phyloP scores from a whole-genome alignment of 495 filamentous ascomycete genomes.

The Talaromyces wortmannii region DNA sequence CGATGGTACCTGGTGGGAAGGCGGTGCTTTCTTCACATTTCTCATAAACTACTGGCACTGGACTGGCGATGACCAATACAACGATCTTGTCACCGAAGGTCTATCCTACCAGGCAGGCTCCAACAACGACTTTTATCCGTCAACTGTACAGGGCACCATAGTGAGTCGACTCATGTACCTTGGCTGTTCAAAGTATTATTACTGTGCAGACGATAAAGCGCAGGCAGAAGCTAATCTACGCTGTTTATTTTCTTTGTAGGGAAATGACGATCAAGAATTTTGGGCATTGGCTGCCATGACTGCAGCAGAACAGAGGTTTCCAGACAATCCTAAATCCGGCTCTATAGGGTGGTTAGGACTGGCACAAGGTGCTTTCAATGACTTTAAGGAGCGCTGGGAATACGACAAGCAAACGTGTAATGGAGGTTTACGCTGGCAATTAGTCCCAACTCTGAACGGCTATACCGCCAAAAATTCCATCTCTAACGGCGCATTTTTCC shows the following conservation, averaged over 20 bases:
- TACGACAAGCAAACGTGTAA: slow-evolving; percentile 51
- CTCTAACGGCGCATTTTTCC: slow-evolving; percentile 74
- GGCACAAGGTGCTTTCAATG: slow-evolving; percentile 55
- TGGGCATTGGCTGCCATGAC: slow-evolving; percentile 72
- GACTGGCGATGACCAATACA: slow-evolving; percentile 67
- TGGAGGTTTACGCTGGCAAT: slow-evolving; percentile 82
- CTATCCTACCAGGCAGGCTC: slow-evolving; percentile 64
- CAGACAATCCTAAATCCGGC: slow-evolving; percentile 48
- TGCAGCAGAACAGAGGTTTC: slow-evolving; percentile 68
- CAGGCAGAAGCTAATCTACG: not conserved
- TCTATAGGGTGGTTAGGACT: slow-evolving; percentile 52
- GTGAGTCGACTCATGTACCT: not conserved
- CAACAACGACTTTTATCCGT: slow-evolving; percentile 58
- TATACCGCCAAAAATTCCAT: slow-evolving; percentile 78
- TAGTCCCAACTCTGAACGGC: slow-evolving; percentile 72
- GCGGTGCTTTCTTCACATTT: slow-evolving; percentile 65
- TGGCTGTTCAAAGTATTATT: not conserved
- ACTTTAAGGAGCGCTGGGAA: slow-evolving; percentile 58
- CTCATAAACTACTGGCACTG: slow-evolving; percentile 74
- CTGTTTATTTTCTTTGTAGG: slow-evolving; percentile 23
- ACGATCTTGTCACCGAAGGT: slow-evolving; percentile 52
- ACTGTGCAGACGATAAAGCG: not conserved
- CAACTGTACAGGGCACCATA: slow-evolving; percentile 37
- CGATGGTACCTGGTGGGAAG: slow-evolving; percentile 67
- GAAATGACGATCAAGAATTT: slow-evolving; percentile 75